These are phyloP conservation scores for Punctularia strigosozonata DNA, from an alignment of 768 basidiomycete genomes.

Conservation along the genomic window DNA sequence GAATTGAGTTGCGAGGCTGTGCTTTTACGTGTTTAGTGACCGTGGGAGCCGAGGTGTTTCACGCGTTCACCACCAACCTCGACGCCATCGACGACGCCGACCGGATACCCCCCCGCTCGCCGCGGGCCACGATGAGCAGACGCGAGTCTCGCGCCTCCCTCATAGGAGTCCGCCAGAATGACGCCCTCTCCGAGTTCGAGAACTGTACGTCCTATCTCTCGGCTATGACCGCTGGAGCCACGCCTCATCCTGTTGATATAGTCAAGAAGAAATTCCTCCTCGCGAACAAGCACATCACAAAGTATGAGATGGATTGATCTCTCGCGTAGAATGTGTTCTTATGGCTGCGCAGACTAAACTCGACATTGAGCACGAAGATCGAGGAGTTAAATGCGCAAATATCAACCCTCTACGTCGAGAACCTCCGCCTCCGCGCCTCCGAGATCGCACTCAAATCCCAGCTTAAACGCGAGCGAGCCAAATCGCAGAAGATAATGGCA, in stretches of 20 bases:
- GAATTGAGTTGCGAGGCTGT: too few species aligned
- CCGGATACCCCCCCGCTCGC: conserved; percentile 5
- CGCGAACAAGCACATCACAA: conserved; percentile 87
- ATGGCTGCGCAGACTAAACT: conserved; percentile 51
- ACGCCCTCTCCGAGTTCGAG: conserved; percentile 76
- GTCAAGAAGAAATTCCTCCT: conserved; percentile 91
- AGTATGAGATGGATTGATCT: conserved; percentile 31
- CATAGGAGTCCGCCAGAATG: conserved; percentile 58
- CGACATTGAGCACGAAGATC: conserved; percentile 71
- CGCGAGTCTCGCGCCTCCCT: conserved; percentile 31
- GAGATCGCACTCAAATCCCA: conserved; percentile 67
- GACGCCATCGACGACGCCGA: conserved; percentile 1
- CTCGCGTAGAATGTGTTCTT: conserved; percentile 1
- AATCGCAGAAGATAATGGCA: conserved; percentile 55
- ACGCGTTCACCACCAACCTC: too few species aligned
- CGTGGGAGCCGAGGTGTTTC: too few species aligned
- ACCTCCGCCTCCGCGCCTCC: conserved; percentile 68
- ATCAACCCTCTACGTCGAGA: conserved; percentile 72
- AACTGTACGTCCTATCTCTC: conserved; percentile 44
- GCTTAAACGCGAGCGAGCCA: conserved; percentile 73
- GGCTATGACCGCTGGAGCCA: neutral
- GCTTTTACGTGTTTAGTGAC: too few species aligned
- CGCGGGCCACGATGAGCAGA: conserved; percentile 22
- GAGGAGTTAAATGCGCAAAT: conserved; percentile 80
- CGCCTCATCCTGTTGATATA: conserved; percentile 17